A percentile compares a stretch with the other conserved stretches of the same genome.
phyloP scores from a whole-genome alignment of 1,139 yeast species.

The Wickerhamomyces sp. region DNA sequence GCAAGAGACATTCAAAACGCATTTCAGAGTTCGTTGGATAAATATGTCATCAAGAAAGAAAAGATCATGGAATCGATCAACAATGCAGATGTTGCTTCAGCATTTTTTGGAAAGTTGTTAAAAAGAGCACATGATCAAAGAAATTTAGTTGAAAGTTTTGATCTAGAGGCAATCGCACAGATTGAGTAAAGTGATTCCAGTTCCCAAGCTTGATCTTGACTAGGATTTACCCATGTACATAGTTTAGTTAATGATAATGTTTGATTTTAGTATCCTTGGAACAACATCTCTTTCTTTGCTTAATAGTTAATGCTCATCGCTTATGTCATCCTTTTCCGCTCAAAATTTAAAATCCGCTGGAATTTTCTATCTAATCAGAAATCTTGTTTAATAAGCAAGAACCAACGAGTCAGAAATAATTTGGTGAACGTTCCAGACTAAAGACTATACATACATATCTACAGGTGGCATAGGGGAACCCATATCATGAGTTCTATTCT shows the following conservation, averaged over 20 bases:
- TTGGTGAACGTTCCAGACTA: background rate
- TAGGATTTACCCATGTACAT: background rate
- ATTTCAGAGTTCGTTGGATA: slow-evolving; percentile 68
- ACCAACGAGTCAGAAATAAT: background rate
- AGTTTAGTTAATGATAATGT: background rate
- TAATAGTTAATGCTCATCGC: too few relatives aligned
- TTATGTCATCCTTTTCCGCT: too few relatives aligned
- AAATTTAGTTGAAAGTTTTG: slow-evolving; percentile 42
- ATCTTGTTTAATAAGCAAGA: background rate
- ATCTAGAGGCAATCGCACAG: slow-evolving; percentile 45
- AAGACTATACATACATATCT: too few relatives aligned
- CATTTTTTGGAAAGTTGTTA: slow-evolving; percentile 54
- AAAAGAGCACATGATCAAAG: slow-evolving; percentile 45
- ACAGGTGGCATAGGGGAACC: background rate
- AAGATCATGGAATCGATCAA: slow-evolving; percentile 48
- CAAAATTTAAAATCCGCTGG: background rate
- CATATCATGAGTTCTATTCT: slow-evolving; percentile 72
- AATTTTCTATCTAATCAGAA: background rate
- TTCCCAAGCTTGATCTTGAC: background rate
- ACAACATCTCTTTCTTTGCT: too few relatives aligned
- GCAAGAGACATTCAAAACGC: slow-evolving; percentile 76
- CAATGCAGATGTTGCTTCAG: slow-evolving; percentile 52
- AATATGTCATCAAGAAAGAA: slow-evolving; percentile 55
- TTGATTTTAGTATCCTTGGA: background rate
- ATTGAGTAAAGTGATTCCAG: slow-evolving; percentile 32